These are phyloP conservation scores for Sporobolomyces phaffii DNA, from an alignment of 768 basidiomycete species.

Conservation along the genomic window DNA sequence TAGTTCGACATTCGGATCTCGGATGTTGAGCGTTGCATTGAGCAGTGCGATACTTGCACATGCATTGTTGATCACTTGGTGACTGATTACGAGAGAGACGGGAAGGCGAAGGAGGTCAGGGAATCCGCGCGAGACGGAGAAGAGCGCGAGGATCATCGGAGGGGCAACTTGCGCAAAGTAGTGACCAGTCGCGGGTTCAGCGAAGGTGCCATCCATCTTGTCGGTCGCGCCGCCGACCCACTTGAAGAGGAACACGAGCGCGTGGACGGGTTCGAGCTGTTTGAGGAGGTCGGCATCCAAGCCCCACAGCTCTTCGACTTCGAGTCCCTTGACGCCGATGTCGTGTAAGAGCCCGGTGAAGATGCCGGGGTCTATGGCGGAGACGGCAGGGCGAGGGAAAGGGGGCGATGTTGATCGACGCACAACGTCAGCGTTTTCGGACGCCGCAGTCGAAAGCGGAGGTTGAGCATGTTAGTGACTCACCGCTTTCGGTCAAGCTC, in stretches of 20 bases:
- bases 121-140: background rate
- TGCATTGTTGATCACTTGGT: conserved; percentile 82
- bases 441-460: background rate
- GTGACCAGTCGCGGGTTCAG: conserved; percentile 50
- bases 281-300: conserved; percentile 52
- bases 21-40: conserved; percentile 37
- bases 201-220: conserved; percentile 39
- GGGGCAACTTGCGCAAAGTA: conserved; percentile 73
- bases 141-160: too few relatives aligned
- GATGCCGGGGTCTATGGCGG: conserved; percentile 27
- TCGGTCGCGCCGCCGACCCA: conserved; percentile 61
- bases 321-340: conserved; percentile 66
- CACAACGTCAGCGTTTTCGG: background rate
- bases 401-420: conserved; percentile 9
- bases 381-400: background rate
- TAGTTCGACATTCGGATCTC: conserved; percentile 20
- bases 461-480: background rate
- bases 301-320: conserved; percentile 83
- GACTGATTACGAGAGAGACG: conserved; percentile 2
- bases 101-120: background rate
- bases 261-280: conserved; percentile 60
- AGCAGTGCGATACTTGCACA: conserved; percentile 53
- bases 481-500: conserved; percentile 27
- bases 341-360: conserved; percentile 70
- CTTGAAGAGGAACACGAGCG: conserved; percentile 93